Evolutionary conservation across 164 flowering plant species (phyloP).

Genomic region (Sextonia rubra): DNA sequence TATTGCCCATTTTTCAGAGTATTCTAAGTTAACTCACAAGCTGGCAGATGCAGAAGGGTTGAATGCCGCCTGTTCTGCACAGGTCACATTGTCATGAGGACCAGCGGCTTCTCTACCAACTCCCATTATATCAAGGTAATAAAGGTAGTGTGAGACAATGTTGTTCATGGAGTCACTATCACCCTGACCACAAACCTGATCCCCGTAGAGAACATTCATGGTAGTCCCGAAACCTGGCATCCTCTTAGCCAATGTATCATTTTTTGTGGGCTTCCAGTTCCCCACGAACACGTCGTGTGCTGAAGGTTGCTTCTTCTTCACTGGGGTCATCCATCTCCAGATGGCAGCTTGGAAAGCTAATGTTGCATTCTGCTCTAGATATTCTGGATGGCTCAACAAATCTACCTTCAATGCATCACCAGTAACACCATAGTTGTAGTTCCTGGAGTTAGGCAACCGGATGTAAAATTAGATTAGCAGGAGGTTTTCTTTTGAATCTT

Average conservation of each 20-base stretch:
- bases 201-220: slow-evolving; percentile 81
- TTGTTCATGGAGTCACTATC: slow-evolving; percentile 64
- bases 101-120: slow-evolving; percentile 74
- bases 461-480: neutral
- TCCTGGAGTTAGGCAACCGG: slow-evolving; percentile 39
- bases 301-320: slow-evolving; percentile 65
- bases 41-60: slow-evolving; percentile 38
- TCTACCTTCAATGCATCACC: slow-evolving; percentile 65
- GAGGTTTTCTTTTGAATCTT: neutral
- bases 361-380: slow-evolving; percentile 82
- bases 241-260: slow-evolving; percentile 71
- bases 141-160: slow-evolving; percentile 63
- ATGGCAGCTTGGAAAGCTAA: slow-evolving; percentile 83
- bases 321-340: slow-evolving; percentile 70
- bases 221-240: slow-evolving; percentile 77
- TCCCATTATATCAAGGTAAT: slow-evolving; percentile 79
- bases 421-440: slow-evolving; percentile 63
- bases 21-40: neutral
- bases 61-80: slow-evolving; percentile 68
- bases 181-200: slow-evolving; percentile 66
- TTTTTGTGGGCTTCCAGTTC: slow-evolving; percentile 86
- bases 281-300: slow-evolving; percentile 76
- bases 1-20: neutral
- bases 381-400: slow-evolving; percentile 74
- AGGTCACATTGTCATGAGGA: slow-evolving; percentile 44